These are phyloP conservation scores for Persicaria tinctoria DNA, from an alignment of 148 eudicot species.

Conservation along the genomic window DNA sequence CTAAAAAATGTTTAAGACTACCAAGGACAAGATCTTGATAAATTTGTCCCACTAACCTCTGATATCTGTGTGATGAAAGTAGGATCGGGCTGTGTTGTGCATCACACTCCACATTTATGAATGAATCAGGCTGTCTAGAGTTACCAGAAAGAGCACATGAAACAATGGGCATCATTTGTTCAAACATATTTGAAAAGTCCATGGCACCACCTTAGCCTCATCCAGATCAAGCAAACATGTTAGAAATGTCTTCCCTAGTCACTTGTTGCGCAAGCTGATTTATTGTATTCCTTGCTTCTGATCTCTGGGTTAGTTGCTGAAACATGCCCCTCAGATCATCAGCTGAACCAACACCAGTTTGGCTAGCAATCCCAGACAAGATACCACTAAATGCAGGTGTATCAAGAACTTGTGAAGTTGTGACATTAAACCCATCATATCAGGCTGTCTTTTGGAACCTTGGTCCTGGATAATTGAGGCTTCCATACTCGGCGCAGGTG, in stretches of 20 bases:
- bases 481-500: constrained; percentile 21
- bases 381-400: constrained; percentile 72
- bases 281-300: constrained; percentile 78
- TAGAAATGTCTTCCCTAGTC: constrained; percentile 48
- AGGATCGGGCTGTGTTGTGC: constrained; percentile 18
- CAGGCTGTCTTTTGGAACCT: constrained; percentile 34
- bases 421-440: constrained; percentile 57
- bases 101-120: constrained; percentile 20
- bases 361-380: constrained; percentile 74
- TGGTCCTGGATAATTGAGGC: constrained; percentile 19
- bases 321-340: constrained; percentile 77
- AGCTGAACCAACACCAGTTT: constrained; percentile 77
- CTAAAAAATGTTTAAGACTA: not conserved
- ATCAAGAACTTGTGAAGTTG: constrained; percentile 63
- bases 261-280: constrained; percentile 88
- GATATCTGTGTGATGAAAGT: not conserved
- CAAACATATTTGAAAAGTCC: constrained; percentile 80
- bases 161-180: constrained; percentile 98
- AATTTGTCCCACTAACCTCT: constrained; percentile 4
- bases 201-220: constrained; percentile 50
- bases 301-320: constrained; percentile 71
- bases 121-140: constrained; percentile 26
- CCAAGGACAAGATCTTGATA: not conserved
- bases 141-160: constrained; percentile 74
- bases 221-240: constrained; percentile 51